Evolutionary conservation across 1,284 basidiomycete species (phyloP), one percentile per base, ranked within the genome.

Genomic region (Puccinia hordei): DNA sequence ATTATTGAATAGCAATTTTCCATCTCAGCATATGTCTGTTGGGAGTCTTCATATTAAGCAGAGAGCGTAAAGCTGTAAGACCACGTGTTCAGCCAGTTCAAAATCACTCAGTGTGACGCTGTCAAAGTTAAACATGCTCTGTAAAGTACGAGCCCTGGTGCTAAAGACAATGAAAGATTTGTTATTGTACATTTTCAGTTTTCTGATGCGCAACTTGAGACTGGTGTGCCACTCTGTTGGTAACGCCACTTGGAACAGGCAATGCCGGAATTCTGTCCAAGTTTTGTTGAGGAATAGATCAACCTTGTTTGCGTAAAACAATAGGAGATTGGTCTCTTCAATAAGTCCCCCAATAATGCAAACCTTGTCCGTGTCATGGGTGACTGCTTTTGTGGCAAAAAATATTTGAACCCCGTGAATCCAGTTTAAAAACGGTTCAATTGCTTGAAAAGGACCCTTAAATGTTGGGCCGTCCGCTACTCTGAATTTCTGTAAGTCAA

Each of bases 41-140:
- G n/a, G n/a, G n/a, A n/a, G n/a, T n/a, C n/a, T n/a, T n/a, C n/a
- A n/a, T n/a, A n/a, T n/a, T n/a, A n/a, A n/a, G n/a, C n/a, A n/a
- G n/a, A n/a, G n/a, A n/a, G n/a, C n/a, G n/a, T n/a, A n/a, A n/a
- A n/a, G n/a, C n/a, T n/a, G n/a, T n/a, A n/a, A n/a, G n/a, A n/a
- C n/a, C n/a, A 66, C n/a, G 19, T 22, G 8, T 27, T 57, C 53
- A 57, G 53, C 53, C 5, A 57, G 27, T 57, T 57, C 53, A 19
- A 57, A 66, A 22, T 66, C 63, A 27, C 8, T 8, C 30, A 66
- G 6, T 8, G 8, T 8, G 6, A 12, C 8, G 9, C 9, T 41
- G 30, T 66, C 38, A 24, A 66, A 66, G 30, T 66, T 66, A 24
- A 66, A 22, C 38, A 66, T 35, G 19, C 27, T 66, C 33, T 66